Evolutionary conservation across 2,329 filamentous ascomycete species (phyloP).

Genomic region (Zasmidium citrigriseum): DNA sequence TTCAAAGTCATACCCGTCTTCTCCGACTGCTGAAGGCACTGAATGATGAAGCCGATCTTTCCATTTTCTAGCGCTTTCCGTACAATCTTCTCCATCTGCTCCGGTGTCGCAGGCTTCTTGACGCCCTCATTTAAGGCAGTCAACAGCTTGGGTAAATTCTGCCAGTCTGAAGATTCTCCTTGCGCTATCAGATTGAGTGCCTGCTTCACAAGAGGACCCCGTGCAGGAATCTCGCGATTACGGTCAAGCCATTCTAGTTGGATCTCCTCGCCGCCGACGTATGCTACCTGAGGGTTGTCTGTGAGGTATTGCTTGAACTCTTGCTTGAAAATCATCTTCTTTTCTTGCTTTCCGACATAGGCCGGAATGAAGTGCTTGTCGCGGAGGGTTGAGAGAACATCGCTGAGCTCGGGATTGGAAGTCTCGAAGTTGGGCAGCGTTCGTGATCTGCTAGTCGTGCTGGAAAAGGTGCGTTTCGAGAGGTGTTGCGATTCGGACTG

Average conservation of each 20-base stretch:
- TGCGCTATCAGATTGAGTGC: conserved; percentile 33
- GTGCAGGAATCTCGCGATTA: conserved; percentile 32
- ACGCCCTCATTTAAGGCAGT: conserved; percentile 33
- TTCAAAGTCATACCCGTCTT: conserved; percentile 38
- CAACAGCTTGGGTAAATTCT: conserved; percentile 36
- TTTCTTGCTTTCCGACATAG: conserved; percentile 44
- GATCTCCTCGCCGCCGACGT: conserved; percentile 43
- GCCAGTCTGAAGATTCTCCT: conserved; percentile 34
- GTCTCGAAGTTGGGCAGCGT: conserved; percentile 44
- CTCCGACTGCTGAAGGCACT: conserved; percentile 33
- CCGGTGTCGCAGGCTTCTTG: conserved; percentile 18
- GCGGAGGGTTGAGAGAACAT: conserved; percentile 43
- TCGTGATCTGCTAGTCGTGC: conserved; percentile 16
- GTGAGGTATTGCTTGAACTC: conserved; percentile 44
- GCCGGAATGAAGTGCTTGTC: conserved; percentile 47
- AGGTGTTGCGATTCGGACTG: conserved; percentile 15
- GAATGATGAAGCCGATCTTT: conserved; percentile 32
- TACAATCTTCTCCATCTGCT: conserved; percentile 36
- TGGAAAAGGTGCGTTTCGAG: conserved; percentile 29
- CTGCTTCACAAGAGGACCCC: conserved; percentile 27
- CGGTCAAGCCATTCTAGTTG: conserved; percentile 36
- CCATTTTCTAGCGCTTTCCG: conserved; percentile 33
- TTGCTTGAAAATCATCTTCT: conserved; percentile 44
- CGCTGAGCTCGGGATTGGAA: conserved; percentile 43
- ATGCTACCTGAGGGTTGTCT: conserved; percentile 45